Base-by-base conservation (phyloP, 805 yeast species). In the Saccharomycopsis capsularis region DNA sequence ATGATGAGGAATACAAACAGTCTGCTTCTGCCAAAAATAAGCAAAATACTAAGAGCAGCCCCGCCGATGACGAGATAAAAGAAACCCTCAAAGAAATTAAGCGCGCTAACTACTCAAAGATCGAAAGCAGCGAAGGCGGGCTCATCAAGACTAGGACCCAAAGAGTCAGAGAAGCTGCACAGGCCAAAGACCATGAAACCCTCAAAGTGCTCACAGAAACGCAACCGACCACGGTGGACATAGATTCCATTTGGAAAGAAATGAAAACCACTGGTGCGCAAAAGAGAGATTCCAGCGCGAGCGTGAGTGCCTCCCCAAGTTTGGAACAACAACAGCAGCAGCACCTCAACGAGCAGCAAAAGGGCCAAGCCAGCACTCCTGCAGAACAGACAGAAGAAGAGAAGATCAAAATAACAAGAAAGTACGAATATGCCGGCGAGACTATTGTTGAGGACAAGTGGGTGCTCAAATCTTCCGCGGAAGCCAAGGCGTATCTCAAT, bases 391-490 rank as follows among this genome's bases (percentile, higher is more conserved):
- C 45, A 4, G 60, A 57, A 16, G 73, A 70, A 16, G 80, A 81
- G 44, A 74, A 74, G 60, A 75, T 91, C 48, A 77, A 79, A 57
- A 89, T 91, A 49, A 81, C 77, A 52, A 73, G 93, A 54, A 77
- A 81, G 2, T 91, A 86, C 61, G 84, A 85, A 50, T 91, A 88
- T 72, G 98, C 99, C 0, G 97, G 97, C 4, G 85, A 85, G 57
- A 70, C 79, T 2, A 72, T 84, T 1, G 77, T 83, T 0, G 96
- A 90, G 59, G 81, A 82, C 51, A 88, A 86, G 63, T 70, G 74
- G 64, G 97, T 93, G 1, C 83, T 79, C 42, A 75, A 74, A 5
- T 72, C 78, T 41, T 84, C 95, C 6, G 93, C 93, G 13, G 96
- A 88, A 62, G 98, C 95, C 0, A 79, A 78, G 56, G 96, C 90